Percentiles rank a stretch among this genome's conserved stretches.
Conservation (phyloP, 2,329 filamentous ascomycete species). For the Tolypocladium nubicola region DNA sequence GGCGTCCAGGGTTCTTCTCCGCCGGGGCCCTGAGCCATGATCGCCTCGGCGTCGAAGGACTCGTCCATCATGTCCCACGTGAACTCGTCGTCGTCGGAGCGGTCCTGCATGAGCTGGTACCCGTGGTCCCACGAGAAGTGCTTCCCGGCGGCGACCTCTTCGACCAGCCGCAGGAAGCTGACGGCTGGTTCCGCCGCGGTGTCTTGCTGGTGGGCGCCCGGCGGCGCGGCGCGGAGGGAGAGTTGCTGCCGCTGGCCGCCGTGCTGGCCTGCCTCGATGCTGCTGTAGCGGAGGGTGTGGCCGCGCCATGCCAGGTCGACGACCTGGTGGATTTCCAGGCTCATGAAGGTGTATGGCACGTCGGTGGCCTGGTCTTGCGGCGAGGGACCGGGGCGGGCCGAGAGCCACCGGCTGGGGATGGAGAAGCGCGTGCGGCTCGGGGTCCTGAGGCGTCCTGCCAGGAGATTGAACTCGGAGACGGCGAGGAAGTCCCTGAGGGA, state of each 20-base stretch:
- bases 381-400: neutral
- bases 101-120: slow-evolving; percentile 14
- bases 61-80: slow-evolving; percentile 15
- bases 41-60: slow-evolving; percentile 9
- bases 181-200: neutral
- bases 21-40: neutral
- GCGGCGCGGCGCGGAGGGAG: slow-evolving; percentile 21
- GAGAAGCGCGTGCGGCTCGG: slow-evolving; percentile 20
- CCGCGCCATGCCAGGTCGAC: slow-evolving; percentile 30
- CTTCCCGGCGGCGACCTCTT: slow-evolving; percentile 17
- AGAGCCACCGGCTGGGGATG: slow-evolving; percentile 15
- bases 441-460: slow-evolving; percentile 28
- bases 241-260: slow-evolving; percentile 42
- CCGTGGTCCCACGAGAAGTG: slow-evolving; percentile 25
- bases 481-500: slow-evolving; percentile 32
- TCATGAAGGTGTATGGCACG: slow-evolving; percentile 31
- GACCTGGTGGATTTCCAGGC: slow-evolving; percentile 40
- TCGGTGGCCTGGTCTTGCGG: slow-evolving; percentile 3
- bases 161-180: slow-evolving; percentile 16
- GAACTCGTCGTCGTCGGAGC: slow-evolving; percentile 16
- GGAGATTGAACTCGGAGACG: slow-evolving; percentile 33
- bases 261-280: slow-evolving; percentile 39
- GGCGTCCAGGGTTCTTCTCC: neutral
- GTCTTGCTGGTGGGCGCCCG: neutral
- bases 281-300: slow-evolving; percentile 39